Conservation (phyloP, 2,329 filamentous ascomycete genomes). For the Trichoderma koningiopsis region DNA sequence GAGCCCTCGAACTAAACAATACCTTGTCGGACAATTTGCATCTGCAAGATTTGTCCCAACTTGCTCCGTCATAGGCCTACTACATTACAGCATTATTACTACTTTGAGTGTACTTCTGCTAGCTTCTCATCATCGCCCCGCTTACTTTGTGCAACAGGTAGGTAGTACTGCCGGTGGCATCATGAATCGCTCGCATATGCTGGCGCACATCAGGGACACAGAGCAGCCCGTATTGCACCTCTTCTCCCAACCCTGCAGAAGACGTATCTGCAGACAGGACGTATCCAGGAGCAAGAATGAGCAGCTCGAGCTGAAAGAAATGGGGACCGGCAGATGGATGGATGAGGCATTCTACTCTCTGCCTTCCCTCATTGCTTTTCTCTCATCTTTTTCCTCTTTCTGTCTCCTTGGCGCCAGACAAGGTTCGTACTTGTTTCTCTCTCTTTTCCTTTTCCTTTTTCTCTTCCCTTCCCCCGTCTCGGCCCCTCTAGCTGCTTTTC, state of each 20-base stretch:
- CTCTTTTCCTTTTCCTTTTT: conserved; percentile 17
- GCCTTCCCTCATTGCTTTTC: not conserved
- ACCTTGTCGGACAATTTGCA: conserved; percentile 21
- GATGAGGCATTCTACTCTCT: not conserved
- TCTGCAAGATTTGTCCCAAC: conserved; percentile 1
- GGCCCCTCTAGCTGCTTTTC: conserved; percentile 8
- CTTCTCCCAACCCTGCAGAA: conserved; percentile 21
- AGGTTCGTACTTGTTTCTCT: conserved; percentile 11
- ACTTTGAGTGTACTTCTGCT: not conserved
- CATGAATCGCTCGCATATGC: conserved; percentile 18
- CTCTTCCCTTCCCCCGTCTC: not conserved
- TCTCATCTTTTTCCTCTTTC: not conserved
- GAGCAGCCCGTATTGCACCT: not conserved
- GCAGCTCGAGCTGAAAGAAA: conserved; percentile 14
- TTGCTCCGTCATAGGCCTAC: not conserved
- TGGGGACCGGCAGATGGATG: conserved; percentile 20
- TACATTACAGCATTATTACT: not conserved
- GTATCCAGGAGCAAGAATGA: not conserved
- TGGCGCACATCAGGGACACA: conserved; percentile 3
- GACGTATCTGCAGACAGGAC: not conserved
- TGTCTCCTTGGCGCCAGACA: conserved; percentile 1
- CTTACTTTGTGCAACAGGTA: conserved; percentile 12
- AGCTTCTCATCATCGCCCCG: not conserved
- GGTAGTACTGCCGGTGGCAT: conserved; percentile 12
- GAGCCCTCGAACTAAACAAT: conserved; percentile 4